A percentile compares a stretch with the other conserved stretches of the same genome.
Conservation (phyloP, 2,329 filamentous ascomycete species). For the Neonectria sp. region DNA sequence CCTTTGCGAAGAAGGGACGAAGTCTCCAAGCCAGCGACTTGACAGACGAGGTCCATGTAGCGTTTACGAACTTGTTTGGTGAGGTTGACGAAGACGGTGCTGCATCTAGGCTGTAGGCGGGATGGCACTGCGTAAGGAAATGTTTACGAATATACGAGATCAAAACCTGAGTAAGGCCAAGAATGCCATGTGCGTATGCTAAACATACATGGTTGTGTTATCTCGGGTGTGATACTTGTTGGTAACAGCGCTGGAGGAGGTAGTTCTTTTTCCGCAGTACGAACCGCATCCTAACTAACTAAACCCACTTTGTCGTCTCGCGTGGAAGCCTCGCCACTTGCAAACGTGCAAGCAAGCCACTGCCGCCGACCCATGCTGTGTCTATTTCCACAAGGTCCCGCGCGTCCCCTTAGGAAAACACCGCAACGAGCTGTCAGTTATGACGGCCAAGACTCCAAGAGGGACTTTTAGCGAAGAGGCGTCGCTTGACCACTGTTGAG, state of each 20-base stretch:
- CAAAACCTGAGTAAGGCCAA: background rate
- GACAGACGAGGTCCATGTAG: conserved; percentile 88
- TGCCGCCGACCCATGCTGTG: background rate
- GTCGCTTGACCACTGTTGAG: background rate
- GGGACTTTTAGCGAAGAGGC: background rate
- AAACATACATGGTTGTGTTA: background rate
- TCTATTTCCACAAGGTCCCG: background rate
- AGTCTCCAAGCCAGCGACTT: conserved; percentile 94
- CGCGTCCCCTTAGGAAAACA: background rate
- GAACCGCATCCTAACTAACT: no score
- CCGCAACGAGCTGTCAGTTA: background rate
- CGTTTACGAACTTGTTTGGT: conserved; percentile 86
- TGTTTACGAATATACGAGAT: background rate
- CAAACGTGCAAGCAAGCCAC: background rate
- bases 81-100: conserved; percentile 68
- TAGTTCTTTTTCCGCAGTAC: background rate
- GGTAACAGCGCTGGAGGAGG: background rate
- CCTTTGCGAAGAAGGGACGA: conserved; percentile 88
- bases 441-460: background rate
- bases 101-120: conserved; percentile 52
- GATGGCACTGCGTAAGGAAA: background rate
- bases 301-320: no score
- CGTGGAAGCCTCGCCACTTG: conserved; percentile 2
- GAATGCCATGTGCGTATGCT: background rate
- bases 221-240: background rate